Evolutionary conservation across 495 filamentous ascomycete species (phyloP).

Genomic region (Trichocladium uniseriatum): DNA sequence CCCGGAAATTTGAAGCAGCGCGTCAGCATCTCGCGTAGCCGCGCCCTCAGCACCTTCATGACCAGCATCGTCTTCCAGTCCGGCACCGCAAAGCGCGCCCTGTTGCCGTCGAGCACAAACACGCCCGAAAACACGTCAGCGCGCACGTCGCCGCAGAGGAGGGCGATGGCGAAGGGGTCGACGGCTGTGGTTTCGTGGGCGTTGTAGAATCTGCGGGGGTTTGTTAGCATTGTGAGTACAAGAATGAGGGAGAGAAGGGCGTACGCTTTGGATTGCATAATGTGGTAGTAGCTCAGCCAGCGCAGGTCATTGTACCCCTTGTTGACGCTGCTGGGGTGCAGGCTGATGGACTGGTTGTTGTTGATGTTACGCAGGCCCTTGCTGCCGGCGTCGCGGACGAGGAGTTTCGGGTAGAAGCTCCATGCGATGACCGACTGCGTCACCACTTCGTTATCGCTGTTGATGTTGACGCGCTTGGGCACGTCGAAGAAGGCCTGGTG

Average conservation of each 20-base stretch:
- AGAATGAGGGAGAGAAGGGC: constrained; percentile 3
- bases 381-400: constrained; percentile 60
- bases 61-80: constrained; percentile 88
- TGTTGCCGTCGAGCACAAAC: constrained; percentile 73
- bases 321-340: constrained; percentile 83
- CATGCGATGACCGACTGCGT: constrained; percentile 73
- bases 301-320: constrained; percentile 56
- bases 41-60: constrained; percentile 62
- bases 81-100: constrained; percentile 74
- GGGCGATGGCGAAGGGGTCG: constrained; percentile 68
- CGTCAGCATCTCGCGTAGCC: constrained; percentile 62
- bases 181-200: constrained; percentile 82
- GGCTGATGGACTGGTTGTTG: constrained; percentile 77
- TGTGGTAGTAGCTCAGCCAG: constrained; percentile 89
- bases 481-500: constrained; percentile 70
- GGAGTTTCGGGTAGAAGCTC: constrained; percentile 91
- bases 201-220: constrained; percentile 53
- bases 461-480: constrained; percentile 59
- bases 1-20: constrained; percentile 63
- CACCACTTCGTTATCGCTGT: constrained; percentile 69
- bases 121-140: constrained; percentile 84
- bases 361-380: constrained; percentile 84
- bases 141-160: constrained; percentile 80
- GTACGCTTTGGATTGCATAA: constrained; percentile 82
- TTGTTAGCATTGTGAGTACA: neutral